Evolutionary conservation across 768 basidiomycete species (phyloP).

Genomic region (Agrocybe pediades): DNA sequence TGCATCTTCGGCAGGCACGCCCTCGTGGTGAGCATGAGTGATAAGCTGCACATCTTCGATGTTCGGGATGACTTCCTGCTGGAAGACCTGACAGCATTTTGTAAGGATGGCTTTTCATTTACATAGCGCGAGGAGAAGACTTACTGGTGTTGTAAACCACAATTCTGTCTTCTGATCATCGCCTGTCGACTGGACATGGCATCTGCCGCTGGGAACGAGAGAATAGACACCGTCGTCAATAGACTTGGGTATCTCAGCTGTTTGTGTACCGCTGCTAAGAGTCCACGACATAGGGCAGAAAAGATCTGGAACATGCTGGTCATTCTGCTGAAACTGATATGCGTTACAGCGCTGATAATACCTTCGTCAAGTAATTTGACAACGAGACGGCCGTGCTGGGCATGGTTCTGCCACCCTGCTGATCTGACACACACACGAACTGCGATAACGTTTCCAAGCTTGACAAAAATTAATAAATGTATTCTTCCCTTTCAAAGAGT

Average conservation of each 20-base stretch:
- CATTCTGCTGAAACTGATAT: not conserved
- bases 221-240: slow-evolving; percentile 22
- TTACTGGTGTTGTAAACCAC: slow-evolving; percentile 28
- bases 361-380: slow-evolving; percentile 22
- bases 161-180: slow-evolving; percentile 16
- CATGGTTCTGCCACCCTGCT: slow-evolving; percentile 20
- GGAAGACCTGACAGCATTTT: slow-evolving; percentile 19
- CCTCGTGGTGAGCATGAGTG: slow-evolving; percentile 26
- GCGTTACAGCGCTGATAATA: not conserved
- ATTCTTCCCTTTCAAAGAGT: too few species aligned
- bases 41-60: slow-evolving; percentile 28
- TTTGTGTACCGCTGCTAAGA: slow-evolving; percentile 9
- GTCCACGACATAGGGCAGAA: slow-evolving; percentile 23
- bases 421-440: slow-evolving; percentile 20
- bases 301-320: slow-evolving; percentile 8
- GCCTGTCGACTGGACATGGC: slow-evolving; percentile 12
- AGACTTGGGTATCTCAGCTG: slow-evolving; percentile 12
- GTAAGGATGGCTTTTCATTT: not conserved
- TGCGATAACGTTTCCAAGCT: slow-evolving; percentile 23
- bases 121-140: not conserved
- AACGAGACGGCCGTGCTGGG: slow-evolving; percentile 14
- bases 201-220: slow-evolving; percentile 14
- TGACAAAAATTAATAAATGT: not conserved
- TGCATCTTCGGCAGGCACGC: slow-evolving; percentile 12
- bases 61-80: slow-evolving; percentile 19